phyloP scores from a whole-genome alignment of 306 rosid genomes.

The Cicer chorassanicum region DNA sequence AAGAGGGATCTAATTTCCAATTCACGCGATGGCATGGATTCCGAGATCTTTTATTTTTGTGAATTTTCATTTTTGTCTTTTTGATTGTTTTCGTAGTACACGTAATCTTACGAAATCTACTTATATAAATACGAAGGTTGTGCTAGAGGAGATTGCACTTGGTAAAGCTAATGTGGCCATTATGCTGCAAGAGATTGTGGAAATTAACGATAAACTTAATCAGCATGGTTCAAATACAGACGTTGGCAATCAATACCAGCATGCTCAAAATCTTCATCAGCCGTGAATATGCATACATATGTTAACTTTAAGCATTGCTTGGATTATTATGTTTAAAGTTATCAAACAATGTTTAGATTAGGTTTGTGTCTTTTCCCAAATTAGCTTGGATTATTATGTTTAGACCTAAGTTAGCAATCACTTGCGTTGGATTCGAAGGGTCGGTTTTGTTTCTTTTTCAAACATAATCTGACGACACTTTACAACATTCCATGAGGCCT shows the following conservation, averaged over 20 bases:
- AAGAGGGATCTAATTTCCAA: slow-evolving; percentile 87
- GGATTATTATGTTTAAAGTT: slow-evolving; percentile 28
- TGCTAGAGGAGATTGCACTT: slow-evolving; percentile 98
- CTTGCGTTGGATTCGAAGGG: too few relatives aligned
- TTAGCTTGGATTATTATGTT: slow-evolving; percentile 32
- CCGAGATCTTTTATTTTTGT: slow-evolving; percentile 62
- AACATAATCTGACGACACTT: too few relatives aligned
- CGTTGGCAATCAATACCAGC: slow-evolving; percentile 81
- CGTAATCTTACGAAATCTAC: slow-evolving; percentile 49
- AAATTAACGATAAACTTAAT: slow-evolving; percentile 94
- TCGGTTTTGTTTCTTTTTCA: too few relatives aligned
- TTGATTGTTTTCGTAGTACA: neutral
- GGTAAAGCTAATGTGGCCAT: slow-evolving; percentile 99
- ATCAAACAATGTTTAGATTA: too few relatives aligned
- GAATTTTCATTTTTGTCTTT: slow-evolving; percentile 8
- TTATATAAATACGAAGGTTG: slow-evolving; percentile 84
- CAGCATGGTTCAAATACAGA: slow-evolving; percentile 92
- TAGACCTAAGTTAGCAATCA: neutral
- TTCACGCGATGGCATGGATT: slow-evolving; percentile 91
- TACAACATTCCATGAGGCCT: too few relatives aligned
- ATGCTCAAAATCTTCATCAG: slow-evolving; percentile 80
- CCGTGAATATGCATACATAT: slow-evolving; percentile 53
- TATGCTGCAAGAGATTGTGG: slow-evolving; percentile 96
- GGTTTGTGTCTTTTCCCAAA: too few relatives aligned
- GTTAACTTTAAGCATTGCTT: slow-evolving; percentile 17